Evolutionary conservation across 805 yeast genomes (phyloP), one percentile per base, ranked within the genome.

Genomic region (Metschnikowia orientalis): DNA sequence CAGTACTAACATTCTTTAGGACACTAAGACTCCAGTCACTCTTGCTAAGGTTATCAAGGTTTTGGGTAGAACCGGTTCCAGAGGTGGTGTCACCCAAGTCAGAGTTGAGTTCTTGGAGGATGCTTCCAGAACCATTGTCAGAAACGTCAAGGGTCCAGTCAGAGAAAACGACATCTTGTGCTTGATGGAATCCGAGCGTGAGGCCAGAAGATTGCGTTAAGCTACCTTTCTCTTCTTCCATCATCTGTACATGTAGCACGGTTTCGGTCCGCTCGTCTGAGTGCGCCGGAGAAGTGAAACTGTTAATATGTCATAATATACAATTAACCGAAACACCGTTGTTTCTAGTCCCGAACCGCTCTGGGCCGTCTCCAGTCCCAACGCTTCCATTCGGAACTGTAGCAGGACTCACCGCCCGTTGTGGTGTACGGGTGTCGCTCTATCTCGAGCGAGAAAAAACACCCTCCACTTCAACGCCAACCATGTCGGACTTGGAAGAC

Each of bases 111-210:
- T 86, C 81, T 76, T 86, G 68, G 95, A 87, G 64, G 95, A 87
- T 70, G 76, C 89, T 63, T 76, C 92, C 72, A 84, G 95, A 79
- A 82, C 92, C 64, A 86, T 86, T 61, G 94, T 86, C 78, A 85
- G 95, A 81, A 86, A 86, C 81, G 95, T 86, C 71, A 86, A 86
- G 57, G 95, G 95, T 65, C 95, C 95, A 69, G 95, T 86, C 70
- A 84, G 95, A 72, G 95, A 86, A 74, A 84, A 90, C 75, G 98
- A 90, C 71, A 87, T 92, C 75, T 83, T 90, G 71, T 92, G 95
- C 71, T 81, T 90, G 70, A 92, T 90, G 96, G 98, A 90, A 79
- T 90, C 97, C 56, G 98, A 90, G 79, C 90, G 98, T 81, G 98
- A 90, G 79, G 97, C 97, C 63, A 81, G 90, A 77, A 80, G 92